Evolutionary conservation across 75 land plant species (phyloP), one percentile per base, ranked within the genome.

Genomic region (Larix kaempferi): DNA sequence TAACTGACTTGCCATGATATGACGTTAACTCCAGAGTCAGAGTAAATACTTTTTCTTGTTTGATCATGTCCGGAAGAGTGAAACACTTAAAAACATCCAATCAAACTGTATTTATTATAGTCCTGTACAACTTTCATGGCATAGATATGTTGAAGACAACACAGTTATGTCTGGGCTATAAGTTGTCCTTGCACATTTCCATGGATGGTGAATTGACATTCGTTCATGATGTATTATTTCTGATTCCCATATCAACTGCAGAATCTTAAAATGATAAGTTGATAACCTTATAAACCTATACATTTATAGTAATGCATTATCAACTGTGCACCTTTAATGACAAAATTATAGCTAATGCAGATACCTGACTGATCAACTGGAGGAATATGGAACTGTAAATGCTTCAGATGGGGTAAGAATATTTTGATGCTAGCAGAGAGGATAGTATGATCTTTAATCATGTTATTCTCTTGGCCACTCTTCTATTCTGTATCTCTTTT

Each of bases 331-430:
- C 52, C 56, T 76, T 69, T 73, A 69, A 54, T 26, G 57, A 13
- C 7, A 35, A 26, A 16, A 62, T 80, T 85, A 10, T 71, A 21
- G 17, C 77, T 77, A 14, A 25, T 82, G 54, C 84, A 92, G 94
- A 59, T 84, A 85, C 56, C 75, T 90, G 64, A 79, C 80, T 66
- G 85, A 86, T 41, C 90, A 90, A 71, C 72, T 92, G 78, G 82
- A 82, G 74, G 78, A 74, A 52, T 78, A 84, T 60, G 84, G 83
- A 61, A 84, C 86, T 58, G 74, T 92, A 44, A 78, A 84, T 72
- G 66, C 75, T 75, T 65, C 57, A 19, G 90, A 92, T 80, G 82
- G 80, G 86, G 94, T 92, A 77, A 33, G 61, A 71, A 10, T 22
- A 35, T 33, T 3, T 16, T 44, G 19, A 7, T 49, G 21, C 55